Conservation (phyloP, 1,284 basidiomycete species). For the Ganoderma boninense region DNA sequence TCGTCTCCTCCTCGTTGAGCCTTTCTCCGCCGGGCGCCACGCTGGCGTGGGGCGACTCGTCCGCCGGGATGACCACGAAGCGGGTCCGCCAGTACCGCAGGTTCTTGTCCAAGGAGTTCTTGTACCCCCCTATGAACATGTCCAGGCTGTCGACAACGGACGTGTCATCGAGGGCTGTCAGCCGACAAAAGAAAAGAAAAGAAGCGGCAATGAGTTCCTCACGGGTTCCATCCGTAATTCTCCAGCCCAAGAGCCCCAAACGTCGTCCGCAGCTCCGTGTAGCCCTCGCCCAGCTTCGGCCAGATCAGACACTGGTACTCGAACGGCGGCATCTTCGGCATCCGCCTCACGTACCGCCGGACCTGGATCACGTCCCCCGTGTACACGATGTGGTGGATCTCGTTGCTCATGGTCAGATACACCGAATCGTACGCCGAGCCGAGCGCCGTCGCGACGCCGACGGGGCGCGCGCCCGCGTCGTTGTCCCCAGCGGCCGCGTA, state of each 20-base stretch:
- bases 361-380: slow-evolving; percentile 90
- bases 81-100: slow-evolving; percentile 94
- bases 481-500: slow-evolving; percentile 64
- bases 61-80: slow-evolving; percentile 93
- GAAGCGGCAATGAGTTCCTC: neutral
- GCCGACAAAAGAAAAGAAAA: neutral
- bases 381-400: slow-evolving; percentile 93
- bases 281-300: slow-evolving; percentile 89
- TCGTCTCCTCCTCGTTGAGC: slow-evolving; percentile 87
- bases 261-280: slow-evolving; percentile 81
- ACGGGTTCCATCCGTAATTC: slow-evolving; percentile 87
- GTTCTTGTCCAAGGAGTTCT: slow-evolving; percentile 82
- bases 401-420: slow-evolving; percentile 94
- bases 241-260: slow-evolving; percentile 85
- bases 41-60: slow-evolving; percentile 65
- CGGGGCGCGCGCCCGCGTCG: slow-evolving; percentile 60
- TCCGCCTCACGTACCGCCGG: slow-evolving; percentile 84
- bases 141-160: slow-evolving; percentile 58
- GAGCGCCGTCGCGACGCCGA: slow-evolving; percentile 79
- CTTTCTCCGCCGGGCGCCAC: slow-evolving; percentile 72
- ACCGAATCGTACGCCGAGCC: slow-evolving; percentile 76
- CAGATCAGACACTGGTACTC: slow-evolving; percentile 92
- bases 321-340: slow-evolving; percentile 69
- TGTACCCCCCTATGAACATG: slow-evolving; percentile 89
- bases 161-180: neutral